These are phyloP conservation scores for Spinacia oleracea DNA, from an alignment of 179 eudicot genomes.

Conservation along the genomic window DNA sequence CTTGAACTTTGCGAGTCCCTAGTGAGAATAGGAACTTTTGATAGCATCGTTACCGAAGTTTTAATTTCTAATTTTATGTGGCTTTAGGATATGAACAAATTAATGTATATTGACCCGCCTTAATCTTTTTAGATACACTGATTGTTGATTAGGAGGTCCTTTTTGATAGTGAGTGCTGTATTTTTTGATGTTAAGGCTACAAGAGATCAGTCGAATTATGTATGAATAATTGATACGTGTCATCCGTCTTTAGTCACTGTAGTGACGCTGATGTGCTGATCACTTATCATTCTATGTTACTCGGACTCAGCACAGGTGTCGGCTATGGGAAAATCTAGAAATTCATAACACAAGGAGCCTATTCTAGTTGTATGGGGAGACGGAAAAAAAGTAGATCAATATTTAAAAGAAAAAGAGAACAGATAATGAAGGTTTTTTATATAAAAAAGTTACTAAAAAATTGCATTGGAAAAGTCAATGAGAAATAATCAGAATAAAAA, in stretches of 20 bases:
- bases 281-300: too few relatives aligned
- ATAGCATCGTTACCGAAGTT: neutral
- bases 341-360: too few relatives aligned
- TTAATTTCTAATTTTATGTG: neutral
- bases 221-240: neutral
- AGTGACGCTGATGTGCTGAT: neutral
- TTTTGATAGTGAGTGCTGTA: neutral
- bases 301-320: too few relatives aligned
- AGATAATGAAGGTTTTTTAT: too few relatives aligned
- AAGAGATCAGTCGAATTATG: neutral
- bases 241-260: neutral
- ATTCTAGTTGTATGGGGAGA: too few relatives aligned
- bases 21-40: neutral
- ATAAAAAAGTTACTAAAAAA: too few relatives aligned
- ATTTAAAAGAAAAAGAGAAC: too few relatives aligned
- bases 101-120: neutral
- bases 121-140: neutral
- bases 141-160: neutral
- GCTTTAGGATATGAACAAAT: neutral
- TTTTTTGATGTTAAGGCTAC: neutral
- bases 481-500: too few relatives aligned
- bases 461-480: too few relatives aligned
- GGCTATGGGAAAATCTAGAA: too few relatives aligned
- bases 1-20: conserved; percentile 1
- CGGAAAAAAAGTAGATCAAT: too few relatives aligned